Percentiles rank a stretch among this genome's conserved stretches.
Conservation (phyloP, 2,329 filamentous ascomycete species). For the Amauroascus verrucosus region DNA sequence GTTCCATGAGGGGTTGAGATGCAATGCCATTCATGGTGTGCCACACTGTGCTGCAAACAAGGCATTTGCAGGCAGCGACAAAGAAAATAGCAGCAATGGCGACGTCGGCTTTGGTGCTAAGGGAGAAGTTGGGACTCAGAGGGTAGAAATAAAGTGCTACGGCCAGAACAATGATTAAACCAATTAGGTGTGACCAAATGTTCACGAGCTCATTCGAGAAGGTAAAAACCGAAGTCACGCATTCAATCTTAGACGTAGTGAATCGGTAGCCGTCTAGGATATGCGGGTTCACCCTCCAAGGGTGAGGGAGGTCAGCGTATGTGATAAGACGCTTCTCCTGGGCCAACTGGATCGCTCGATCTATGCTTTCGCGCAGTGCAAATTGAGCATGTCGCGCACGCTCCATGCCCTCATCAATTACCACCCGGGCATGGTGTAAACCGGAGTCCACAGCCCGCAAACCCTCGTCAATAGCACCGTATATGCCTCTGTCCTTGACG, state of each 20-base stretch:
- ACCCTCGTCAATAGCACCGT: slow-evolving; percentile 67
- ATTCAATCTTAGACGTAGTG: slow-evolving; percentile 80
- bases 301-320: slow-evolving; percentile 81
- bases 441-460: slow-evolving; percentile 72
- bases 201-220: slow-evolving; percentile 92
- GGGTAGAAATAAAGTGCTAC: slow-evolving; percentile 97
- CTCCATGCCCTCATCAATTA: slow-evolving; percentile 71
- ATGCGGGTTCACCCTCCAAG: slow-evolving; percentile 92
- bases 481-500: slow-evolving; percentile 64
- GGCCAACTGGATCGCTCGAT: slow-evolving; percentile 63
- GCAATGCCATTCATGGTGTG: slow-evolving; percentile 98
- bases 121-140: slow-evolving; percentile 69
- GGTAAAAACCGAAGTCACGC: slow-evolving; percentile 69
- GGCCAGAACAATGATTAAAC: slow-evolving; percentile 74
- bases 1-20: slow-evolving; percentile 77
- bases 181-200: slow-evolving; percentile 92
- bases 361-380: slow-evolving; percentile 72
- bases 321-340: slow-evolving; percentile 71
- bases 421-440: slow-evolving; percentile 60
- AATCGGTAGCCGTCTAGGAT: slow-evolving; percentile 90
- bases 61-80: slow-evolving; percentile 86
- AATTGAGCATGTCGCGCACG: slow-evolving; percentile 73
- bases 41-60: slow-evolving; percentile 93
- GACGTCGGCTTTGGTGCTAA: slow-evolving; percentile 79
- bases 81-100: slow-evolving; percentile 92